Conservation (phyloP, 2,329 filamentous ascomycete genomes). For the Ophiostoma sp. region DNA sequence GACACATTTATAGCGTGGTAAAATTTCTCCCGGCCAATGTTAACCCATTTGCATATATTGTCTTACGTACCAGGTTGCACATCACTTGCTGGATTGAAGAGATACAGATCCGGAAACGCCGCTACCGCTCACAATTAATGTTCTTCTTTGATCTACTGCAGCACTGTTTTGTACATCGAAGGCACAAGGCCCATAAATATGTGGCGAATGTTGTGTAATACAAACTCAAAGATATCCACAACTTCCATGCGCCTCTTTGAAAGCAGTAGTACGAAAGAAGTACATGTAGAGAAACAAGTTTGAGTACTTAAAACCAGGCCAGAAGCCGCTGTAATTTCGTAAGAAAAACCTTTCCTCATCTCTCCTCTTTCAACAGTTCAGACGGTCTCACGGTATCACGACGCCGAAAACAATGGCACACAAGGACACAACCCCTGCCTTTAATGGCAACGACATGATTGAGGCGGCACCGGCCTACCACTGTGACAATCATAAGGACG, state of each 20-base stretch:
- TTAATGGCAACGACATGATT: neutral
- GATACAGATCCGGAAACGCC: constrained; percentile 4
- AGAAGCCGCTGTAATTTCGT: neutral
- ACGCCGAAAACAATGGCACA: neutral
- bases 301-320: neutral
- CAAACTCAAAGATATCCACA: constrained; percentile 12
- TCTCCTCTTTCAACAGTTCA: neutral
- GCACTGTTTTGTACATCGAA: neutral
- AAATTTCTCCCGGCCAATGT: neutral
- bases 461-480: constrained; percentile 1
- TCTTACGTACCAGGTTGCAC: neutral
- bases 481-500: constrained; percentile 2
- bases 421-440: neutral
- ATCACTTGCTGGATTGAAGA: neutral
- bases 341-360: neutral
- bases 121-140: neutral
- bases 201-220: constrained; percentile 16
- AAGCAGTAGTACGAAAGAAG: neutral
- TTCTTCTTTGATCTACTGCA: neutral
- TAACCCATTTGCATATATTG: neutral
- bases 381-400: constrained; percentile 3
- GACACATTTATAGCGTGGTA: neutral
- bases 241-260: neutral
- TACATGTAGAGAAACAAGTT: neutral
- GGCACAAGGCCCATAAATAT: neutral